These are phyloP conservation scores for Hyphopichia wangnamkhiaoensis DNA, from an alignment of 1,139 yeast genomes.

Conservation along the genomic window DNA sequence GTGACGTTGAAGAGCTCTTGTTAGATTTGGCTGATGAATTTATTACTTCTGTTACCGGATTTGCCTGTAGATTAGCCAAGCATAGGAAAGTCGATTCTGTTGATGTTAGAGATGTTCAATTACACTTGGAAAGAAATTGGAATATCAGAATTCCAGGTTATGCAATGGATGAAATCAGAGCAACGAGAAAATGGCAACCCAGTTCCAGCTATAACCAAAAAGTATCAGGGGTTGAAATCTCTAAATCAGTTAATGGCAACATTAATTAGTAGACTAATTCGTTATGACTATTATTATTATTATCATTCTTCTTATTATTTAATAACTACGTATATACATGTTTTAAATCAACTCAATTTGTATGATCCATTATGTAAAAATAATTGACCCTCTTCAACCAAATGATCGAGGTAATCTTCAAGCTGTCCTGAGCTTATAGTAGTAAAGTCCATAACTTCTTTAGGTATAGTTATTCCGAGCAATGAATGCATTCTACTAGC, in stretches of 20 bases:
- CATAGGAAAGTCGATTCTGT: constrained; percentile 88
- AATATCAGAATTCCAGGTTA: constrained; percentile 93
- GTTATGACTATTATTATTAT: neutral
- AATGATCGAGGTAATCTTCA: constrained; percentile 16
- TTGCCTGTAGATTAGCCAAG: constrained; percentile 93
- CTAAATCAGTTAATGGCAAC: constrained; percentile 29
- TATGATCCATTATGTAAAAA: constrained; percentile 17
- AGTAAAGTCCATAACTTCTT: constrained; percentile 26
- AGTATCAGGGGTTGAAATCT: constrained; percentile 59
- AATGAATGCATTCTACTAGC: constrained; percentile 53
- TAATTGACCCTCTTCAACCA: constrained; percentile 18
- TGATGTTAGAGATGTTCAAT: constrained; percentile 86
- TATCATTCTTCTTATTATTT: neutral
- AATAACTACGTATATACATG: neutral
- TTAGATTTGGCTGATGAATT: constrained; percentile 96
- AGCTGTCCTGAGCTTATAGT: constrained; percentile 7
- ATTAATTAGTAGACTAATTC: constrained; percentile 9
- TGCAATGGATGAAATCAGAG: constrained; percentile 85
- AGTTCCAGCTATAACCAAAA: constrained; percentile 71
- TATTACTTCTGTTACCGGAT: constrained; percentile 83
- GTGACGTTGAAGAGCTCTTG: constrained; percentile 90
- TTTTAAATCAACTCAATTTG: constrained; percentile 9
- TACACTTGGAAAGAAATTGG: constrained; percentile 94
- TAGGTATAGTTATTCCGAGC: constrained; percentile 54
- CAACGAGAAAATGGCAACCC: constrained; percentile 81